Percentiles rank a stretch among this genome's conserved stretches.
phyloP scores from a whole-genome alignment of 331 rosid species.

The Pyracantha coccinea region DNA sequence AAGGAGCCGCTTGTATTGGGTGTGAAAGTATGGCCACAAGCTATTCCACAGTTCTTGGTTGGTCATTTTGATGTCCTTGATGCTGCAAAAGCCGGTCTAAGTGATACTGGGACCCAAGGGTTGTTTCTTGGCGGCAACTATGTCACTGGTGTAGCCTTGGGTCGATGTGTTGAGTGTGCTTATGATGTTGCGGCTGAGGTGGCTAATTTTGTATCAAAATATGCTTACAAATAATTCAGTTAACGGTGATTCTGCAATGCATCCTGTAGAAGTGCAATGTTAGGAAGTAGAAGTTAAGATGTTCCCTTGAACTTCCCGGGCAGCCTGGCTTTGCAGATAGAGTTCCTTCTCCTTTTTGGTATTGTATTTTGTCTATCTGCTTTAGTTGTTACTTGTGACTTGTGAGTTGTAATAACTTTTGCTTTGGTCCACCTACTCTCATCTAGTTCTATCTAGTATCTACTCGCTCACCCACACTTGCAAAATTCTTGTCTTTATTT shows the following conservation, averaged over 20 bases:
- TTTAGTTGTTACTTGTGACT: too few relatives aligned
- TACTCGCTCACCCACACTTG: neutral
- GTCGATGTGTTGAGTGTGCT: constrained; percentile 94
- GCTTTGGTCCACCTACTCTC: neutral
- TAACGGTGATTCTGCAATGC: neutral
- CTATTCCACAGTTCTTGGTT: constrained; percentile 89
- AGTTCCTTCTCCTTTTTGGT: too few relatives aligned
- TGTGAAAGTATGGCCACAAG: constrained; percentile 87
- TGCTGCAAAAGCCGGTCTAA: constrained; percentile 57
- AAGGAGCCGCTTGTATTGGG: constrained; percentile 57
- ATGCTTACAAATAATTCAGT: constrained; percentile 38
- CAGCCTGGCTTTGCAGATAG: too few relatives aligned
- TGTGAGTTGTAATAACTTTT: too few relatives aligned
- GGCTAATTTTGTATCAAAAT: constrained; percentile 49
- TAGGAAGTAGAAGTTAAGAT: neutral
- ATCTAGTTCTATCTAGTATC: too few relatives aligned
- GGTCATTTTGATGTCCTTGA: constrained; percentile 88
- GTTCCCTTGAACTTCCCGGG: too few relatives aligned
- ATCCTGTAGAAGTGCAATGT: neutral
- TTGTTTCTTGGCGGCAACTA: constrained; percentile 89
- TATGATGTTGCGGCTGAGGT: constrained; percentile 78
- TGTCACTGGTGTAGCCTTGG: constrained; percentile 89
- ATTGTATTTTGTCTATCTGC: too few relatives aligned
- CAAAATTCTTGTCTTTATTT: too few relatives aligned
- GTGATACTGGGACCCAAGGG: constrained; percentile 55